phyloP scores from a whole-genome alignment of 2,329 filamentous ascomycete genomes.

The Amauroascus verrucosus region DNA sequence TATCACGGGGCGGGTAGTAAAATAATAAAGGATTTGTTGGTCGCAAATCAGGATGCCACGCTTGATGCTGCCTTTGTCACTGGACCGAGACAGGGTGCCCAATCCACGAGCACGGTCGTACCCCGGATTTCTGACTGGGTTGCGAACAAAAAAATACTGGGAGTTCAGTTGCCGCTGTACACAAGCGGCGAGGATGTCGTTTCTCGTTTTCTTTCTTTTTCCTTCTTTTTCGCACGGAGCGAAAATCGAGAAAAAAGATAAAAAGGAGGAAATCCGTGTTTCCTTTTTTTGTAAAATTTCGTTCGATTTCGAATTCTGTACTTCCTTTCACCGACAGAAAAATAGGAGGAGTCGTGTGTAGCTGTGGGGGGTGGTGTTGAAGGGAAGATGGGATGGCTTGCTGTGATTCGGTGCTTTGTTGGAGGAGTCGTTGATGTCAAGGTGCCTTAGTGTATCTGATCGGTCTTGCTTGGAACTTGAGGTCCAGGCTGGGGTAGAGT shows the following conservation, averaged over 20 bases:
- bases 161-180: background rate
- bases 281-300: background rate
- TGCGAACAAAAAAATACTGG: too few relatives aligned
- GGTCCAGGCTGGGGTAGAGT: background rate
- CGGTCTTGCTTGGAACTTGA: slow-evolving; percentile 4
- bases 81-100: slow-evolving; percentile 1
- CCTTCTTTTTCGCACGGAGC: too few relatives aligned
- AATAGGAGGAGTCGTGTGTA: background rate
- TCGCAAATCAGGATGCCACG: slow-evolving; percentile 8
- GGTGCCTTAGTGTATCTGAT: slow-evolving; percentile 1
- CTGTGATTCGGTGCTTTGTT: slow-evolving; percentile 8
- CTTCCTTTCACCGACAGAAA: slow-evolving; percentile 9
- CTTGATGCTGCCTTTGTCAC: slow-evolving; percentile 4
- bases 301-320: background rate
- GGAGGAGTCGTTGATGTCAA: slow-evolving; percentile 5
- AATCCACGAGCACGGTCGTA: background rate
- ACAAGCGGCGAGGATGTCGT: background rate
- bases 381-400: background rate
- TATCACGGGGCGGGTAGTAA: background rate
- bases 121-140: background rate
- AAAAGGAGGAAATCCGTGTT: background rate
- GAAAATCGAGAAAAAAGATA: background rate
- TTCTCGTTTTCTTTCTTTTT: background rate
- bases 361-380: background rate
- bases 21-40: background rate